Percentiles rank a stretch among this genome's conserved stretches.
phyloP scores from a whole-genome alignment of 345 rosid species.

The Sisymbrium altissimum region DNA sequence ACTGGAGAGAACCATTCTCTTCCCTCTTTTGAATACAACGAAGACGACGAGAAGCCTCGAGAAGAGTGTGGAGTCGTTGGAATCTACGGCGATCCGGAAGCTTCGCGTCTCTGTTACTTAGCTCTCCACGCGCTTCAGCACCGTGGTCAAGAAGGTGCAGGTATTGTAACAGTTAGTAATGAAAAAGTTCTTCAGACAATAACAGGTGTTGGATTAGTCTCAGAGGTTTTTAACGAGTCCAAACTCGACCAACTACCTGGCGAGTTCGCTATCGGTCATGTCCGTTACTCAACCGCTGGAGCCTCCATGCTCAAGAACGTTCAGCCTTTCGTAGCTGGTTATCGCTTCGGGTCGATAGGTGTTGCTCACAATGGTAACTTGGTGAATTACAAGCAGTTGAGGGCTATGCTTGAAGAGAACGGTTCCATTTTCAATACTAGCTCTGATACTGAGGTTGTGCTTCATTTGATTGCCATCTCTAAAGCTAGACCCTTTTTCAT shows the following conservation, averaged over 20 bases:
- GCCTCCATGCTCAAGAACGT: slow-evolving; percentile 92
- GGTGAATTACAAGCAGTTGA: slow-evolving; percentile 65
- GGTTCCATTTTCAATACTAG: slow-evolving; percentile 94
- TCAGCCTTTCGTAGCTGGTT: slow-evolving; percentile 98
- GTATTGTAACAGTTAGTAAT: slow-evolving; percentile 76
- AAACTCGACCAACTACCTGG: slow-evolving; percentile 89
- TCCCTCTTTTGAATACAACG: background rate
- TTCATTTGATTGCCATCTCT: slow-evolving; percentile 90
- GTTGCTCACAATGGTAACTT: slow-evolving; percentile 96
- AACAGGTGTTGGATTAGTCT: slow-evolving; percentile 93
- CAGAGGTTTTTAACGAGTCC: slow-evolving; percentile 85
- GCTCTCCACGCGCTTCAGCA: slow-evolving; percentile 97
- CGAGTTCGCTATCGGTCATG: slow-evolving; percentile 84
- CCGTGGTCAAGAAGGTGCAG: slow-evolving; percentile 99
- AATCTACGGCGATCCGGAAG: slow-evolving; percentile 86
- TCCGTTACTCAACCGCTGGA: slow-evolving; percentile 94
- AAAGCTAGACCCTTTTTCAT: slow-evolving; percentile 84
- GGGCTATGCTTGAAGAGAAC: slow-evolving; percentile 72
- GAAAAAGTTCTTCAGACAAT: slow-evolving; percentile 66
- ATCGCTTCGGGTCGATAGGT: slow-evolving; percentile 80
- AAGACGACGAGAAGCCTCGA: slow-evolving; percentile 69
- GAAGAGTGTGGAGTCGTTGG: slow-evolving; percentile 99
- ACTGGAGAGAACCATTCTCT: slow-evolving; percentile 18
- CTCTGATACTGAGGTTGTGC: slow-evolving; percentile 95
- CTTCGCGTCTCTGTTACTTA: slow-evolving; percentile 83